A percentile compares a stretch with the other conserved stretches of the same genome.
Conservation (phyloP, 2,329 filamentous ascomycete genomes). For the Xylariaceae sp. region DNA sequence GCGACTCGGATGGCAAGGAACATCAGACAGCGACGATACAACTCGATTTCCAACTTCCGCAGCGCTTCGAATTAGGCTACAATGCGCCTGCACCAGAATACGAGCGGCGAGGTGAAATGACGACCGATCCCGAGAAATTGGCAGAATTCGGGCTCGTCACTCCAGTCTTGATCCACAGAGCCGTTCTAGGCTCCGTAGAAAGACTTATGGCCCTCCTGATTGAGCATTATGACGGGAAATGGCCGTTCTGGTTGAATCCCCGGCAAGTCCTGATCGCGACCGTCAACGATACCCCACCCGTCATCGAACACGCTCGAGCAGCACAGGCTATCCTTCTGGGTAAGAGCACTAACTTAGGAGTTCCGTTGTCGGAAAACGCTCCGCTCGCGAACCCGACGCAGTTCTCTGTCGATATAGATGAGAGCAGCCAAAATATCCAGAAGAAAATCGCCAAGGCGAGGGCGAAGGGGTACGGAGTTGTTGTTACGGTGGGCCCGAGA, state of each 20-base stretch:
- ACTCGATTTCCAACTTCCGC: conserved; percentile 84
- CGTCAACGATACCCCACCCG: conserved; percentile 57
- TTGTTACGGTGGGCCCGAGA: conserved; percentile 67
- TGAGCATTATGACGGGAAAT: conserved; percentile 74
- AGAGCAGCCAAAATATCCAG: conserved; percentile 55
- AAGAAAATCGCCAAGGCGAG: conserved; percentile 73
- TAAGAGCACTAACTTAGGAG: conserved; percentile 24
- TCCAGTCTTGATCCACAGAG: conserved; percentile 80
- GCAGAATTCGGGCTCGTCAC: conserved; percentile 55
- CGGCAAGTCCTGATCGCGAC: conserved; percentile 72
- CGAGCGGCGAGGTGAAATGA: conserved; percentile 50
- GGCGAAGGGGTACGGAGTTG: conserved; percentile 65
- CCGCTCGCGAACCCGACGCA: conserved; percentile 53
- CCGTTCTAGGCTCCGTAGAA: conserved; percentile 80
- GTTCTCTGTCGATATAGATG: conserved; percentile 68
- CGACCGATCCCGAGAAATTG: conserved; percentile 44
- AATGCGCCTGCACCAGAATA: conserved; percentile 62
- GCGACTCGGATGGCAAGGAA: conserved; percentile 76
- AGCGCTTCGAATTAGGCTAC: conserved; percentile 75
- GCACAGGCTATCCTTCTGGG: conserved; percentile 51
- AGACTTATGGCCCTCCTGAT: conserved; percentile 81
- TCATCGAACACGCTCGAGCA: conserved; percentile 47
- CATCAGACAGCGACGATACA: conserved; percentile 88
- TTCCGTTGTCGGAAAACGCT: conserved; percentile 19
- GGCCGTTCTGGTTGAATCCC: conserved; percentile 87